These are phyloP conservation scores for Saturnispora bothae DNA, from an alignment of 805 yeast genomes.

Conservation along the genomic window DNA sequence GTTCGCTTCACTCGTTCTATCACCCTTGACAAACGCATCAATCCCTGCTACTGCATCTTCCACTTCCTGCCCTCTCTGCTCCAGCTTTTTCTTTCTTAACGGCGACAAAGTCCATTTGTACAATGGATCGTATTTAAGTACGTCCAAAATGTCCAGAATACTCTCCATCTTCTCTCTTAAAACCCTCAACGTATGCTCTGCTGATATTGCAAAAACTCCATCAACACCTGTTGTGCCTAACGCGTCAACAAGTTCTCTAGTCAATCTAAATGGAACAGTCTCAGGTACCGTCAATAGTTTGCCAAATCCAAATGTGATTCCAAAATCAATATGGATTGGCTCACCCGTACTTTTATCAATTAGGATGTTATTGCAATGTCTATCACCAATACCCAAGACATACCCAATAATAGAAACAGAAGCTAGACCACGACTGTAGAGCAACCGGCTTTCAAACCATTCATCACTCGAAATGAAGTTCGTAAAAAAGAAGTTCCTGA, in stretches of 20 bases:
- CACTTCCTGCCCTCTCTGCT: conserved; percentile 28
- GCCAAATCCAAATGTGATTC: conserved; percentile 96
- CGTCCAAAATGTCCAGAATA: conserved; percentile 74
- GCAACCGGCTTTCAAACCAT: conserved; percentile 62
- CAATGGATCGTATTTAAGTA: conserved; percentile 83
- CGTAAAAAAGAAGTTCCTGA: conserved; percentile 61
- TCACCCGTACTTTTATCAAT: conserved; percentile 79
- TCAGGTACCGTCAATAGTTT: conserved; percentile 78
- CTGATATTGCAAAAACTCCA: conserved; percentile 64
- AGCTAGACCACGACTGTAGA: conserved; percentile 72
- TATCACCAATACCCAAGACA: conserved; percentile 85
- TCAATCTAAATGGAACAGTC: conserved; percentile 83
- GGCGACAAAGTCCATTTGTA: conserved; percentile 89
- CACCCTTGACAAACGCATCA: conserved; percentile 17
- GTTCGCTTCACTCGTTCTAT: conserved; percentile 57
- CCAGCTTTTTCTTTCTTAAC: conserved; percentile 44
- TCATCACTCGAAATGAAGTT: conserved; percentile 53
- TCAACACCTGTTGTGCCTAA: conserved; percentile 79
- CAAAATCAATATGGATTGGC: conserved; percentile 91
- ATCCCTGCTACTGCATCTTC: conserved; percentile 12
- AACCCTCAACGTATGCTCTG: conserved; percentile 64
- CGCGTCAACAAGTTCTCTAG: conserved; percentile 86
- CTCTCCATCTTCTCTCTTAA: conserved; percentile 55
- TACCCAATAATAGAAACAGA: conserved; percentile 80
- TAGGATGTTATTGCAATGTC: conserved; percentile 85